Conservation (phyloP, 2,329 filamentous ascomycete genomes). For the Penicillium sp. region DNA sequence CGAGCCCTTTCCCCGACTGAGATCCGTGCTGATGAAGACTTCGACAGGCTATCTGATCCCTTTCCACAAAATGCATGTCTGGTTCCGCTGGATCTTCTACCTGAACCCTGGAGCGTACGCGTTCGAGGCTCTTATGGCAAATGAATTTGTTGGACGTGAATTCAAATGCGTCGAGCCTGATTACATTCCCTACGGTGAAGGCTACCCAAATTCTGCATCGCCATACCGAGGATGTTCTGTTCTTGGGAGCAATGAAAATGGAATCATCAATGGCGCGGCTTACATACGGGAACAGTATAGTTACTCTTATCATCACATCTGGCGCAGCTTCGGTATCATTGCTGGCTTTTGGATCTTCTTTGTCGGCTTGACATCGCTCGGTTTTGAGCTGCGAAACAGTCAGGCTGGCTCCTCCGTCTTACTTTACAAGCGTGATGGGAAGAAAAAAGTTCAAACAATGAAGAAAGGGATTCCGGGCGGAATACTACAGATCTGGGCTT, state of each 20-base stretch:
- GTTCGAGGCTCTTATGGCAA: conserved; percentile 65
- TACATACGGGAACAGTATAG: conserved; percentile 55
- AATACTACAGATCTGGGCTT: conserved; percentile 1
- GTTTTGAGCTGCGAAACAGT: conserved; percentile 62
- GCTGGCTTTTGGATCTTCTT: conserved; percentile 72
- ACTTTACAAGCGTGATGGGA: conserved; percentile 33
- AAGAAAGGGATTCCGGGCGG: background rate
- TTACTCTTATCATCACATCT: conserved; percentile 57
- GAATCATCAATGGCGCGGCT: conserved; percentile 48
- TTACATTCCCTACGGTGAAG: conserved; percentile 46
- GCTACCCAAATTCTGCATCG: conserved; percentile 35
- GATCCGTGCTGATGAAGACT: background rate
- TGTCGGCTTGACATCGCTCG: conserved; percentile 67
- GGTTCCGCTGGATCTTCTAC: conserved; percentile 62
- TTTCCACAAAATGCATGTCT: conserved; percentile 59
- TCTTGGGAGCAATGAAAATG: conserved; percentile 27
- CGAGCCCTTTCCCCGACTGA: background rate
- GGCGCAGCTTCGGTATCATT: conserved; percentile 76
- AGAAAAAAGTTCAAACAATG: conserved; percentile 15
- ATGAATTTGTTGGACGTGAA: conserved; percentile 62
- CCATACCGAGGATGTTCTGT: conserved; percentile 32
- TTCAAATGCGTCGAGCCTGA: conserved; percentile 53
- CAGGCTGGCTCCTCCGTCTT: conserved; percentile 32
- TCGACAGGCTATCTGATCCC: conserved; percentile 57
- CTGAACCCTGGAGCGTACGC: conserved; percentile 65